Evolutionary conservation across 2,329 filamentous ascomycete genomes (phyloP), one percentile per base, ranked within the genome.

Genomic region (Arthroderma sp.): DNA sequence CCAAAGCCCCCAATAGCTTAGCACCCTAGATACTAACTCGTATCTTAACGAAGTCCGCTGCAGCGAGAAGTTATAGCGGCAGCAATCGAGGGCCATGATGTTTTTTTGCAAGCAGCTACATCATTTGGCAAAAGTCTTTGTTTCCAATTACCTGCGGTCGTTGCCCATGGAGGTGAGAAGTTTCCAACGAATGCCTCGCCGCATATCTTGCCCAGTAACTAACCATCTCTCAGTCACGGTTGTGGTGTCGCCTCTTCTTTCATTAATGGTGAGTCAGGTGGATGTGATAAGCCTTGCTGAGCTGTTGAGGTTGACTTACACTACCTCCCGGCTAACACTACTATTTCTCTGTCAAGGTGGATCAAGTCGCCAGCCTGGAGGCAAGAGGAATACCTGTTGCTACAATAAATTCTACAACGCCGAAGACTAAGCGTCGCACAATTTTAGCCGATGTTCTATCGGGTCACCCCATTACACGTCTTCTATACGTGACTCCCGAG

Each of bases 401-500:
- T 50, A 86, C 85, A 1, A 82, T 95, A 54, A 95, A 95, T 60
- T 86, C 86, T 57, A 86, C 81, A 45, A 94, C 86, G 0, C 68
- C 81, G 3, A 66, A 68, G 9, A 57, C 69, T 0, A 81, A 86
- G 55, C 80, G 78, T 52, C 72, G 77, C 40, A 68, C 71, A 29
- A 86, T 95, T 50, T 73, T 89, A 43, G 75, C 76, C 44, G 89
- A 96, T 56, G 77, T 96, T 33, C 81, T 85, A 50, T 89, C 85
- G 11, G 89, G 88, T 0, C 88, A 95, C 59, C 89, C 89, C 1
- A 73, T 74, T 10, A 93, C 77, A 3, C 75, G 86, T 4, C 74
- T 96, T 3, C 77, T 96, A 9, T 96, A 96, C 58, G 87, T 96
- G 4, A 96, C 89, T 0, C 89, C 89, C 0, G 89, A 96, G 61